These are phyloP conservation scores for Daphne laureola DNA, from an alignment of 441 rosid genomes.

Conservation along the genomic window DNA sequence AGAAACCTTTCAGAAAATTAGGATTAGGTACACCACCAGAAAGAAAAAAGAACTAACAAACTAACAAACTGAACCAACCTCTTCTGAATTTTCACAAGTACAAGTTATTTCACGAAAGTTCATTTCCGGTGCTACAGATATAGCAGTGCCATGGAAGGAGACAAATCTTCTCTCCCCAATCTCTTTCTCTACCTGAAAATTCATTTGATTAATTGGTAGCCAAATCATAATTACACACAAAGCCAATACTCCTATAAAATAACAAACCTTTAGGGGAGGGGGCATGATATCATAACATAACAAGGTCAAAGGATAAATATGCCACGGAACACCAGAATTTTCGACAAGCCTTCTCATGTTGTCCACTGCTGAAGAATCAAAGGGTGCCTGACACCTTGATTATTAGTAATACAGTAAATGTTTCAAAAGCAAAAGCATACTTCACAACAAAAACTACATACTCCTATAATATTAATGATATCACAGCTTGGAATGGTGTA, in stretches of 20 bases:
- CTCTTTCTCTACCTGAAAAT: conserved; percentile 80
- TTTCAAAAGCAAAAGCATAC: background rate
- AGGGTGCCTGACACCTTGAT: conserved; percentile 65
- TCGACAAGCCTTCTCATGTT: conserved; percentile 89
- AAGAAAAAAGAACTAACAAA: background rate
- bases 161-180: conserved; percentile 83
- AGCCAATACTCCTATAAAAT: conserved; percentile 9
- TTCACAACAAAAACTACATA: conserved; percentile 3
- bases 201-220: conserved; percentile 14
- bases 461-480: background rate
- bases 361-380: conserved; percentile 88
- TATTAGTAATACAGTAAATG: conserved; percentile 23
- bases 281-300: conserved; percentile 92
- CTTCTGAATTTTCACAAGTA: conserved; percentile 46
- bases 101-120: conserved; percentile 44
- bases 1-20: background rate
- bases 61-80: conserved; percentile 56
- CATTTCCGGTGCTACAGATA: conserved; percentile 64
- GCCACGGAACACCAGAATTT: conserved; percentile 79
- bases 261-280: conserved; percentile 67
- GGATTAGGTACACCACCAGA: background rate
- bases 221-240: conserved; percentile 3
- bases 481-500: background rate
- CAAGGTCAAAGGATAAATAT: conserved; percentile 76
- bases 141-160: conserved; percentile 60